Conservation (phyloP, 192 early-diverging fungal genomes). For the Chytriomyces sp. region DNA sequence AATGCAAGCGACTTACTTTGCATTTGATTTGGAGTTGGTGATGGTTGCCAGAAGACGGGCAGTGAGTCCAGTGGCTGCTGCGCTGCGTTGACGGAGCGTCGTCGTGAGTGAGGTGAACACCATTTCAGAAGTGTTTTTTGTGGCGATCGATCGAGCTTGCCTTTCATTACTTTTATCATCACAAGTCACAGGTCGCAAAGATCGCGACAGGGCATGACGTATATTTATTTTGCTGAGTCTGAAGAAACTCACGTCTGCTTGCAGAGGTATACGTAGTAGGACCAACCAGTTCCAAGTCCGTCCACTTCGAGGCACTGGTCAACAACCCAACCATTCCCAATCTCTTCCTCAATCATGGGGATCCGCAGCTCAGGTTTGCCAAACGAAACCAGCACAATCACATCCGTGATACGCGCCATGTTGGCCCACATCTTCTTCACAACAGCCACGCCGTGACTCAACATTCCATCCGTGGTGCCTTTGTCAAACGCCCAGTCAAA, state of each 20-base stretch:
- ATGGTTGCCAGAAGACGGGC: too few relatives aligned
- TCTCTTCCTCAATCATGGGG: slow-evolving; percentile 28
- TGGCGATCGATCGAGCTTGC: too few relatives aligned
- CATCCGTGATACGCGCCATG: slow-evolving; percentile 13
- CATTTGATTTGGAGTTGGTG: too few relatives aligned
- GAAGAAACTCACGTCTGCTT: neutral
- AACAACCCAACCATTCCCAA: slow-evolving; percentile 25
- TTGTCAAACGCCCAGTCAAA: slow-evolving; percentile 39
- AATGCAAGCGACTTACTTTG: too few relatives aligned
- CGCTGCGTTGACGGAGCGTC: too few relatives aligned
- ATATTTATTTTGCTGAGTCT: too few relatives aligned
- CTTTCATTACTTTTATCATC: too few relatives aligned
- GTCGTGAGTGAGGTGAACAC: too few relatives aligned
- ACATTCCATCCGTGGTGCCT: slow-evolving; percentile 34
- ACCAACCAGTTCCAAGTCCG: neutral
- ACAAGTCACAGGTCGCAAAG: too few relatives aligned
- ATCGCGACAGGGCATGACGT: too few relatives aligned
- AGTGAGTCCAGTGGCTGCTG: too few relatives aligned
- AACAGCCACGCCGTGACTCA: slow-evolving; percentile 23
- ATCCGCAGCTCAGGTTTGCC: slow-evolving; percentile 27
- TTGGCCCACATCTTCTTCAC: slow-evolving; percentile 15
- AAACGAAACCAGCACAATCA: slow-evolving; percentile 30
- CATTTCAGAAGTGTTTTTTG: too few relatives aligned
- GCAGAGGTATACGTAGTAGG: slow-evolving; percentile 10
- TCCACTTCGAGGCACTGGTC: slow-evolving; percentile 34